These are phyloP conservation scores for Solanum habrochaites DNA, from an alignment of 257 asterid genomes.

Conservation along the genomic window DNA sequence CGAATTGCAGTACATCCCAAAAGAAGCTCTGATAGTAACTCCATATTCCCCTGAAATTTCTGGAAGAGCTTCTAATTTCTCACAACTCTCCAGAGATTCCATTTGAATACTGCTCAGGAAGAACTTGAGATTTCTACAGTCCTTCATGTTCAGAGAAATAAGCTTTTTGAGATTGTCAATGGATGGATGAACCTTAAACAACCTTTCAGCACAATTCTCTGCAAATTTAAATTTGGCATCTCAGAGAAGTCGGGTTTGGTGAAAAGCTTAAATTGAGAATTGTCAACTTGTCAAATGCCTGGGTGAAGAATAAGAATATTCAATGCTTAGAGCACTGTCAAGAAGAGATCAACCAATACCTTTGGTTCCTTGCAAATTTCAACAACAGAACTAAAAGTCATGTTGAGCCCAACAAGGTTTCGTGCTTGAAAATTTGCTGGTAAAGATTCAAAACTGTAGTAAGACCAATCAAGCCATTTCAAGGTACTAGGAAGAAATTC, in stretches of 20 bases:
- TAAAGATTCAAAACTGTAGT: background rate
- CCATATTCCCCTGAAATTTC: background rate
- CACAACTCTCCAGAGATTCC: slow-evolving; percentile 1
- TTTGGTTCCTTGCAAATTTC: background rate
- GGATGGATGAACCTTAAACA: slow-evolving; percentile 1
- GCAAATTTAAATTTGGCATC: background rate
- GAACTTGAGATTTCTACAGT: background rate
- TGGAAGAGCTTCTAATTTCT: background rate
- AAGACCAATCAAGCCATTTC: slow-evolving; percentile 1
- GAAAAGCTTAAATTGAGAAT: background rate
- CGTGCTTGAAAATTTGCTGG: background rate
- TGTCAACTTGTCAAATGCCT: background rate
- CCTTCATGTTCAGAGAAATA: background rate
- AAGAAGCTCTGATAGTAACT: background rate
- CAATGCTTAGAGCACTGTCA: background rate
- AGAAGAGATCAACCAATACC: background rate
- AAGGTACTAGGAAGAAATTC: background rate
- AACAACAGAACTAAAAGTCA: background rate
- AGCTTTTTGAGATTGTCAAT: background rate
- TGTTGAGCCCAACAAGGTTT: background rate
- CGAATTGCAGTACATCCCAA: background rate
- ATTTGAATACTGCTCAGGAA: background rate
- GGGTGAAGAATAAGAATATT: background rate
- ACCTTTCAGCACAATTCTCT: background rate
- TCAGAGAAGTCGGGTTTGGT: background rate